Percentiles rank a stretch among this genome's conserved stretches.
Evolutionary conservation across 2,329 filamentous ascomycete species (phyloP).

Genomic region (Arthrobotrys conoides): DNA sequence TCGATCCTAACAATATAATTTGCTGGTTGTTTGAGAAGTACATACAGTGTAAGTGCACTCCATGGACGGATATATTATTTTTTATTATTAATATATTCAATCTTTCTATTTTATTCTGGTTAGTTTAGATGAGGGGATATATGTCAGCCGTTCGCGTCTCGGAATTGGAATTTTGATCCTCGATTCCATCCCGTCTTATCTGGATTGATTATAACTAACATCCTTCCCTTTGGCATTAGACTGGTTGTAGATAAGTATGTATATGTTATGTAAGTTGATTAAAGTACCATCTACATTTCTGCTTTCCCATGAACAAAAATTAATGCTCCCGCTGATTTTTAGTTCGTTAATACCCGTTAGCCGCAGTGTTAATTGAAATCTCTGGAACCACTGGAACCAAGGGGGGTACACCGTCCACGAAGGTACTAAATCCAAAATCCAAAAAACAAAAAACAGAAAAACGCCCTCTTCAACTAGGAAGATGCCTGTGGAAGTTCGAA

Average conservation of each 20-base stretch:
- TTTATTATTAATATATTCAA: background rate
- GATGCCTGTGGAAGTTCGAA: constrained; percentile 43
- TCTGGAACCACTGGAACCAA: constrained; percentile 2
- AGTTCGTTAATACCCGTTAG: constrained; percentile 8
- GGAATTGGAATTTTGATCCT: background rate
- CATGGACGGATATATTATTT: background rate
- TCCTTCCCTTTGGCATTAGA: too few species aligned
- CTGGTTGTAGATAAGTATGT: background rate
- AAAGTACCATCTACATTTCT: background rate
- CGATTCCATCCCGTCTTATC: constrained; percentile 7
- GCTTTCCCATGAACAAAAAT: background rate
- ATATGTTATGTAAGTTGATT: background rate
- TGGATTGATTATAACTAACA: constrained; percentile 16
- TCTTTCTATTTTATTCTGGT: background rate
- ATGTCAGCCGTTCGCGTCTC: constrained; percentile 3
- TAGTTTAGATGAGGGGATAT: background rate
- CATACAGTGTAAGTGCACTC: background rate
- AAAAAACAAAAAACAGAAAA: constrained; percentile 5
- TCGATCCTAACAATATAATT: background rate
- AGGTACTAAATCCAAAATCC: background rate
- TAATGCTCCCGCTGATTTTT: background rate
- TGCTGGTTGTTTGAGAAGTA: background rate
- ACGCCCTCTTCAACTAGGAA: constrained; percentile 38
- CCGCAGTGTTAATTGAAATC: constrained; percentile 16
- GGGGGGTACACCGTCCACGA: constrained; percentile 1